Evolutionary conservation across 2,329 filamentous ascomycete genomes (phyloP), one percentile per base, ranked within the genome.

Genomic region (Phoma sp.): DNA sequence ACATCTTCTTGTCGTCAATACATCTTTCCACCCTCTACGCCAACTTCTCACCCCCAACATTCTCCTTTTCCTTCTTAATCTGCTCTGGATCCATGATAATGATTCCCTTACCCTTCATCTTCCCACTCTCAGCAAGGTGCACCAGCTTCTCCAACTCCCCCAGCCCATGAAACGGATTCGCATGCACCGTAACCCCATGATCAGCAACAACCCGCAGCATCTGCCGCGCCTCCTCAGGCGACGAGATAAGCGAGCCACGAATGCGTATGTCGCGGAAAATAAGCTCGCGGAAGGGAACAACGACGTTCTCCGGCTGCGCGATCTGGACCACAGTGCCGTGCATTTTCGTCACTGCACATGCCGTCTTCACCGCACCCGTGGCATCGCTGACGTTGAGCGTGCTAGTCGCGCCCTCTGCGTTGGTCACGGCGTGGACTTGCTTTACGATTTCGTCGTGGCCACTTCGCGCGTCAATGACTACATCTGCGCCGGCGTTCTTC

Each of bases 271-370:
- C 83, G 6, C 83, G 73, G 64, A 84, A 83, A 30, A 85, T 74
- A 6, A 85, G 61, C 61, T 85, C 81, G 1, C 64, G 64, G 52
- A 78, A 79, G 0, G 78, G 77, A 12, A 79, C 72, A 20, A 23
- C 20, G 28, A 60, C 49, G 7, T 37, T 34, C 6, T 53, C 21
- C 10, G 56, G 50, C 18, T 86, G 84, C n/a, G 83, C 84, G 40
- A 87, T 80, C 66, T 87, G 83, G 2, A 87, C 75, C 64, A 86
- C 75, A 0, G 74, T 78, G 2, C 83, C 84, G 63, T 87, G 85
- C 78, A 83, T 85, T 62, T 77, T 81, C 0, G 85, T 87, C 1
- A 85, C 73, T 0, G 83, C 83, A 46, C 81, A 84, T 0, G 77
- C 80, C 18, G 80, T 68, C 5, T 77, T 82, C 33, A 82, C 79